Percentiles rank a stretch among this genome's conserved stretches.
Conservation (phyloP, 805 yeast species). For the Hanseniaspora clermontiae region DNA sequence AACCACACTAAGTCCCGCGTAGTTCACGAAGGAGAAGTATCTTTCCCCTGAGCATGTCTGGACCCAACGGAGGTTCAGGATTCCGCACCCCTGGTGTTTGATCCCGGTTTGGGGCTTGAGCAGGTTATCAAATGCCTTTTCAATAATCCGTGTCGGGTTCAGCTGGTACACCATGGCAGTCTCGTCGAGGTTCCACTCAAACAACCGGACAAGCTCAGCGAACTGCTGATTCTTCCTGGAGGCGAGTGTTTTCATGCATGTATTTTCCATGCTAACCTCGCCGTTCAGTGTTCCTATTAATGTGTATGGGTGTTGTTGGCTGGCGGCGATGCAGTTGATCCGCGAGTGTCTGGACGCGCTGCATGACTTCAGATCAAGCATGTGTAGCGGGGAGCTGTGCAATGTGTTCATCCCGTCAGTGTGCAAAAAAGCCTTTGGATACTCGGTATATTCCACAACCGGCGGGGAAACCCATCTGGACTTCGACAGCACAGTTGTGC, state of each 20-base stretch:
- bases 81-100: conserved; percentile 37
- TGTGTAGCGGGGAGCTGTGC: background rate
- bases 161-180: conserved; percentile 30
- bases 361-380: background rate
- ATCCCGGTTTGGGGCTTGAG: conserved; percentile 34
- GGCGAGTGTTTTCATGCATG: conserved; percentile 28
- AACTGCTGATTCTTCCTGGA: background rate
- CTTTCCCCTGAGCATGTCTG: background rate
- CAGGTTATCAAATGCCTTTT: conserved; percentile 24
- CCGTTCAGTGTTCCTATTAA: conserved; percentile 43
- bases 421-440: conserved; percentile 29
- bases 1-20: conserved; percentile 25
- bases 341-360: conserved; percentile 30
- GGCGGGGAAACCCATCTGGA: conserved; percentile 24
- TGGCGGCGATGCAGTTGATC: conserved; percentile 30
- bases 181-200: conserved; percentile 32
- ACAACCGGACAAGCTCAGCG: background rate
- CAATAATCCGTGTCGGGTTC: conserved; percentile 31
- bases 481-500: conserved; percentile 25
- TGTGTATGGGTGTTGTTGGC: conserved; percentile 36
- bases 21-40: conserved; percentile 23
- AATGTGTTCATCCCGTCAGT: conserved; percentile 32
- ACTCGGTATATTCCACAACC: conserved; percentile 23
- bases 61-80: conserved; percentile 31
- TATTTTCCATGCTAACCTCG: conserved; percentile 31